Conservation (phyloP, 768 basidiomycete species). For the Lactifluus subvellereus region DNA sequence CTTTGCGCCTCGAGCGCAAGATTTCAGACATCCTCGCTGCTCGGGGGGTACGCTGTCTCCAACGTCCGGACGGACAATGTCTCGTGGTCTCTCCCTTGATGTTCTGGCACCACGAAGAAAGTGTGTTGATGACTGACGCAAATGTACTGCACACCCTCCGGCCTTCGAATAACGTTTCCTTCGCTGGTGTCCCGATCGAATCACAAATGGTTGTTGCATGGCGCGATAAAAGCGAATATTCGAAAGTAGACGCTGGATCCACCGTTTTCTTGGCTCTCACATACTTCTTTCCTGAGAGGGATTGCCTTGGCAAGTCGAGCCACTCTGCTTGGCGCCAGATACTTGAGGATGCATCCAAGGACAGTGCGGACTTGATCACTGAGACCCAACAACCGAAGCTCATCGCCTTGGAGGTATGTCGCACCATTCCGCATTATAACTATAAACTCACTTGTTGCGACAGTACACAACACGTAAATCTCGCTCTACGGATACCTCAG, state of each 20-base stretch:
- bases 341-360: constrained; percentile 40
- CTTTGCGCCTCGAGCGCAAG: constrained; percentile 55
- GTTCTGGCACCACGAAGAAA: constrained; percentile 67
- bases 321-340: constrained; percentile 60
- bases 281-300: constrained; percentile 73
- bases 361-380: constrained; percentile 34
- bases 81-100: constrained; percentile 66
- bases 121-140: constrained; percentile 44
- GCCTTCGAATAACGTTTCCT: constrained; percentile 44
- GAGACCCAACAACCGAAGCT: constrained; percentile 41
- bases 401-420: constrained; percentile 41
- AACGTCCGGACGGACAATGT: constrained; percentile 48
- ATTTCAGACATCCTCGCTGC: constrained; percentile 44
- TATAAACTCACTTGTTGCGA: constrained; percentile 9
- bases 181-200: constrained; percentile 60
- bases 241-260: constrained; percentile 46
- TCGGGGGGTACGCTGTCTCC: constrained; percentile 48
- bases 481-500: constrained; percentile 44
- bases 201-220: constrained; percentile 76
- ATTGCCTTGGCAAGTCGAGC: constrained; percentile 57
- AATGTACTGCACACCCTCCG: constrained; percentile 58
- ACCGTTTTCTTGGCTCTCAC: constrained; percentile 73
- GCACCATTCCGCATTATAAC: neutral
- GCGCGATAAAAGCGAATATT: constrained; percentile 49
- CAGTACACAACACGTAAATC: constrained; percentile 52